phyloP scores from a whole-genome alignment of 345 rosid species.

The Lumnitzera littorea region DNA sequence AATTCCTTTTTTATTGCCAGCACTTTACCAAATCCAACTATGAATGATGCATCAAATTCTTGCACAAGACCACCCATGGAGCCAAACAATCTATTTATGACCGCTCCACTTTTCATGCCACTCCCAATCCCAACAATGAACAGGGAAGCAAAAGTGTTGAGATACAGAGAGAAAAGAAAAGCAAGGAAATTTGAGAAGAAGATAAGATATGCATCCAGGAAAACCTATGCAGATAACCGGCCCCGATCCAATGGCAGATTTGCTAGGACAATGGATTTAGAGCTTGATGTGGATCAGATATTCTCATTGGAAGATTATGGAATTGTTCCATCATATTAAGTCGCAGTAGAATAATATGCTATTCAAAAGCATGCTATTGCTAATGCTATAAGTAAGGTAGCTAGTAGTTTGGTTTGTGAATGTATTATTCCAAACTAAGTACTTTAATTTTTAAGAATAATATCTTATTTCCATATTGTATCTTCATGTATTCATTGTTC shows the following conservation, averaged over 20 bases:
- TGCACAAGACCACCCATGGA: constrained; percentile 9
- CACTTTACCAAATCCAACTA: constrained; percentile 5
- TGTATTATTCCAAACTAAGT: no score
- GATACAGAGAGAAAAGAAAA: constrained; percentile 23
- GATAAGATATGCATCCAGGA: constrained; percentile 29
- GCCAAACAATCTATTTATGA: constrained; percentile 6
- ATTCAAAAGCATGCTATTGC: no score
- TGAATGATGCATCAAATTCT: constrained; percentile 11
- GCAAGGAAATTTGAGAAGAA: constrained; percentile 26
- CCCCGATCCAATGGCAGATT: constrained; percentile 33
- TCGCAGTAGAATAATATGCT: no score
- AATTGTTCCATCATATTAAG: constrained; percentile 9
- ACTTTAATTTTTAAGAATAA: no score
- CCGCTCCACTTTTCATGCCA: constrained; percentile 18
- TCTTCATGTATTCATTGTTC: no score
- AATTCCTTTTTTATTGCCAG: constrained; percentile 10
- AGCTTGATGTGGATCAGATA: constrained; percentile 18
- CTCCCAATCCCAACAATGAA: constrained; percentile 9
- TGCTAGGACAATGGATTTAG: constrained; percentile 20
- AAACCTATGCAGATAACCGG: constrained; percentile 29
- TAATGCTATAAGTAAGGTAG: no score
- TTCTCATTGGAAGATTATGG: constrained; percentile 17
- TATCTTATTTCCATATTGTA: no score
- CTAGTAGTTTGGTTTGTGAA: no score
- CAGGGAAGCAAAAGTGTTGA: constrained; percentile 26